phyloP scores from a whole-genome alignment of 2,329 filamentous ascomycete genomes.

The Ophiocordyceps polyrhachis-furcata region DNA sequence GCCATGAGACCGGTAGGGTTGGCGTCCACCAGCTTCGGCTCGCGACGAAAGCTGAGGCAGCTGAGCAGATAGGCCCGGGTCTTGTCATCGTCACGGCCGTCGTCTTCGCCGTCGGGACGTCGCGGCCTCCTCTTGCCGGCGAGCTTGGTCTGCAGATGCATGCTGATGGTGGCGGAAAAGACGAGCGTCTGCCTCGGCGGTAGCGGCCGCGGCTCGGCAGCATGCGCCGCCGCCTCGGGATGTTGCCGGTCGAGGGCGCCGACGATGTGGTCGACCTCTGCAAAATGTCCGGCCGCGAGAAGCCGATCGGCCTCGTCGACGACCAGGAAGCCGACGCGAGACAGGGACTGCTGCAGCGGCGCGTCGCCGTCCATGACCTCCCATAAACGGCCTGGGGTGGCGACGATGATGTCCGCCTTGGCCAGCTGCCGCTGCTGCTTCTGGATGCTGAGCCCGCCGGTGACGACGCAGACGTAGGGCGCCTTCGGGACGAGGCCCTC shows the following conservation, averaged over 20 bases:
- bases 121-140: slow-evolving; percentile 51
- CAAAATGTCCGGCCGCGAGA: slow-evolving; percentile 83
- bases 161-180: slow-evolving; percentile 93
- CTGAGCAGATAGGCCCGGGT: slow-evolving; percentile 89
- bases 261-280: slow-evolving; percentile 80
- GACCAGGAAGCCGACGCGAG: slow-evolving; percentile 62
- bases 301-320: slow-evolving; percentile 89
- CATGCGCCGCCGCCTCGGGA: slow-evolving; percentile 35
- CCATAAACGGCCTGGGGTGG: slow-evolving; percentile 84
- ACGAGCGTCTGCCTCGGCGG: slow-evolving; percentile 66
- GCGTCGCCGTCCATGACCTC: slow-evolving; percentile 69
- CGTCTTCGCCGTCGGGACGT: slow-evolving; percentile 1
- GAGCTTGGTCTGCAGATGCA: slow-evolving; percentile 77
- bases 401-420: slow-evolving; percentile 81
- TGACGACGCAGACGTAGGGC: slow-evolving; percentile 70
- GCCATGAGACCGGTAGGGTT: slow-evolving; percentile 87
- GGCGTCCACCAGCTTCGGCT: slow-evolving; percentile 80
- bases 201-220: slow-evolving; percentile 18
- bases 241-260: slow-evolving; percentile 57
- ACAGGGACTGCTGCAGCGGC: slow-evolving; percentile 50
- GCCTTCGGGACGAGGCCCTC: slow-evolving; percentile 33
- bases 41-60: slow-evolving; percentile 72
- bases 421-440: slow-evolving; percentile 79
- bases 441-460: slow-evolving; percentile 79
- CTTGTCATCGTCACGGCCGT: slow-evolving; percentile 52